A percentile compares a stretch with the other conserved stretches of the same genome.
Conservation (phyloP, 179 eudicot species). For the Monotropa hypopitys region DNA sequence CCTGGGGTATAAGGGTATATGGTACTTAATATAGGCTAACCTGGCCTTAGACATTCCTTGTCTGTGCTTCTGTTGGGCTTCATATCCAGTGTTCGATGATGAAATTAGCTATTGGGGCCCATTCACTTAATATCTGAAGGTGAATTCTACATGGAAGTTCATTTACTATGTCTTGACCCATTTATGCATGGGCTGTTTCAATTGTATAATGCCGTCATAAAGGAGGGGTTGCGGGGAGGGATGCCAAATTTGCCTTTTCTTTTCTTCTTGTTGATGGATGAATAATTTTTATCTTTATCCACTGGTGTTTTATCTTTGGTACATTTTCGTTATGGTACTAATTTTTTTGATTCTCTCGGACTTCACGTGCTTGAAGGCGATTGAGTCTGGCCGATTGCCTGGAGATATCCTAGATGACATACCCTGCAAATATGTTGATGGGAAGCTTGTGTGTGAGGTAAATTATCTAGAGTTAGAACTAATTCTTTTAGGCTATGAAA, state of each 20-base stretch:
- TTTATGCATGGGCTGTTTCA: not conserved
- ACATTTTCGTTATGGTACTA: not conserved
- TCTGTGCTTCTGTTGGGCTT: not conserved
- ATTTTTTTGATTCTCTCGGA: not conserved
- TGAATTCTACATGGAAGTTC: not conserved
- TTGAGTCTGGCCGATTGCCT: slow-evolving; percentile 83
- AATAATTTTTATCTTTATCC: not conserved
- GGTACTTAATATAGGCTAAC: not conserved
- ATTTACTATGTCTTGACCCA: not conserved
- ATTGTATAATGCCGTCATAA: not conserved
- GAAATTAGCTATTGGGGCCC: not conserved
- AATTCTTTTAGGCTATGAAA: not conserved
- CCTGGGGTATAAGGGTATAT: not conserved
- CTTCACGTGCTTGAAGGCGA: slow-evolving; percentile 40
- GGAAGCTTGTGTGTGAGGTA: slow-evolving; percentile 80
- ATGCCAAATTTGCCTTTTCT: not conserved
- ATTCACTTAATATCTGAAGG: not conserved
- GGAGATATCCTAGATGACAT: slow-evolving; percentile 82
- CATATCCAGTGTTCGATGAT: not conserved
- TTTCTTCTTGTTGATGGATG: not conserved
- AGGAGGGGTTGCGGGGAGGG: not conserved
- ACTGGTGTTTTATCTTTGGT: not conserved
- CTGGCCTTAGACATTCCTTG: not conserved
- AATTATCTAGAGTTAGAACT: slow-evolving; percentile 11
- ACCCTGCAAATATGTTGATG: slow-evolving; percentile 73